Evolutionary conservation across 768 basidiomycete species (phyloP).

Genomic region (Dacryopinax spathularia): DNA sequence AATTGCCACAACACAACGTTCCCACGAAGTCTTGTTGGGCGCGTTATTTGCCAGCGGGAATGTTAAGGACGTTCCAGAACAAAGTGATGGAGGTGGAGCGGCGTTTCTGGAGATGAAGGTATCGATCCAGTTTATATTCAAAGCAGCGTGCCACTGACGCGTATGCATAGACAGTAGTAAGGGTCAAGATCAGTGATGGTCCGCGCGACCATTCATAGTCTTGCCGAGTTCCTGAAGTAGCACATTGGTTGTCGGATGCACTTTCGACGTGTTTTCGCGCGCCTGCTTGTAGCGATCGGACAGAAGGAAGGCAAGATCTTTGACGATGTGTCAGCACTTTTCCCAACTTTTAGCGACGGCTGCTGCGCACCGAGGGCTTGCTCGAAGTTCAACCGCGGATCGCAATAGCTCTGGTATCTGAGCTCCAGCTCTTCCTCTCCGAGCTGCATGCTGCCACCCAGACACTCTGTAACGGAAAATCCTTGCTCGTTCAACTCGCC

Average conservation of each 20-base stretch:
- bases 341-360: neutral
- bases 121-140: no score
- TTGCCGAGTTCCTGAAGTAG: neutral
- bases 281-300: conserved; percentile 67
- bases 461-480: conserved; percentile 89
- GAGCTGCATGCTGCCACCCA: conserved; percentile 92
- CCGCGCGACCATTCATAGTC: neutral
- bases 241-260: neutral
- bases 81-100: no score
- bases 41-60: no score
- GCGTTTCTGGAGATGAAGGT: no score
- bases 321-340: neutral
- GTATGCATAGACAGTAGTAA: no score
- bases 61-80: no score
- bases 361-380: conserved; percentile 65
- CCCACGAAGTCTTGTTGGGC: no score
- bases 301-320: conserved; percentile 75
- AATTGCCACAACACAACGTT: no score
- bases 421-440: conserved; percentile 78
- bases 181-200: neutral
- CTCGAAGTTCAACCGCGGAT: conserved; percentile 86
- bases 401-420: conserved; percentile 90
- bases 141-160: no score
- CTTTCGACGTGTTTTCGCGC: conserved; percentile 19
- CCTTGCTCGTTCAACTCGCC: conserved; percentile 84